Evolutionary conservation across 1,139 yeast genomes (phyloP), one percentile per base, ranked within the genome.

Genomic region (Entelexis sorbosivorans): DNA sequence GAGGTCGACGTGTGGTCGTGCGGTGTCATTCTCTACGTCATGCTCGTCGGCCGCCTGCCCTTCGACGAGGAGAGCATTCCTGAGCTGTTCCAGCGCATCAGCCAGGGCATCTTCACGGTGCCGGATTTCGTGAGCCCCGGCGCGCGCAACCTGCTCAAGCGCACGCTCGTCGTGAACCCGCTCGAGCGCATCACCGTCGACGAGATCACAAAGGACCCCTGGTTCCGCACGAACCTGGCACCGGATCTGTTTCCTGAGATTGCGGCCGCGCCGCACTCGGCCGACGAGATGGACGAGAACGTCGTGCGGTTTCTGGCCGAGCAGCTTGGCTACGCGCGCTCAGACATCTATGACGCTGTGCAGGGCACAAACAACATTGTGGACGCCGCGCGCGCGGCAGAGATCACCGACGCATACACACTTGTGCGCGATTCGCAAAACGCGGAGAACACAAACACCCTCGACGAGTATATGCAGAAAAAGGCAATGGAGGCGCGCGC

Each of bases 1-100:
- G 98, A 91, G 69, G 98, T 91, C 48, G 98, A 93, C 66, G 97
- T 93, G 50, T 93, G 99, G 99, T 85, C 95, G 0, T 84, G 95
- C 36, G 47, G 47, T 16, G 47, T 44, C 16, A 44, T 44, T 44
- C 33, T 44, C 2, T 44, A 44, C 33, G 47, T 44, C 7, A 44
- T 44, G 47, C 47, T 44, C 9, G 47, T 44, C 22, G 47, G 47
- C n/a, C 47, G 47, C 19, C 39, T 44, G 33, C 47, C 99, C 13
- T 93, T 93, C 67, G 98, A 91, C 68, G 98, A 91, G 66, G 98
- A 91, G 63, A 86, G 89, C 64, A 91, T 91, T 53, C 99, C 99
- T 5, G 95, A 94, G 1, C 73, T 91, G 58, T 91, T 93, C 73
- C 89, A 89, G 67, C 89, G 91, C 66, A 93, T 91, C 63, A 81